These are phyloP conservation scores for Hemileccinum impolitum DNA, from an alignment of 768 basidiomycete genomes.

Conservation along the genomic window DNA sequence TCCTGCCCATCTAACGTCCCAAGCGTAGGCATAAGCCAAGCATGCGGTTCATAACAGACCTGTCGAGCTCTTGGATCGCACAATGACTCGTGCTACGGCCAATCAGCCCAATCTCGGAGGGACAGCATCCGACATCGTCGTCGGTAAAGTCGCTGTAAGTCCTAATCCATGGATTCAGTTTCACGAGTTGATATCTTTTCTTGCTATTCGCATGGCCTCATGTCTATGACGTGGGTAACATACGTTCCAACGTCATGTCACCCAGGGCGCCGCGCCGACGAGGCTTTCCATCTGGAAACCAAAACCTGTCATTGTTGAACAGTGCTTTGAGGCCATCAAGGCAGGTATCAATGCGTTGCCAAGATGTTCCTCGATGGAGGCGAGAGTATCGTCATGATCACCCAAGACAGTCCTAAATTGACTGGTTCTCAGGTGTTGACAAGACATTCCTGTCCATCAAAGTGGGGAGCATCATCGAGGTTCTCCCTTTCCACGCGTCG, in stretches of 20 bases:
- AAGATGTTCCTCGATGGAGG: constrained; percentile 40
- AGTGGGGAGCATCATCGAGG: too few relatives aligned
- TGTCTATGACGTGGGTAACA: constrained; percentile 41
- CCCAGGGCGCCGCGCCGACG: too few relatives aligned
- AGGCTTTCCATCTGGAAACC: background rate
- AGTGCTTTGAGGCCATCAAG: constrained; percentile 44
- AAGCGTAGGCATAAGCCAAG: too few relatives aligned
- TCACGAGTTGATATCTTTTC: background rate
- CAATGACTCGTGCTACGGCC: constrained; percentile 32
- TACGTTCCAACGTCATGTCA: too few relatives aligned
- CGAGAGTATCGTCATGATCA: too few relatives aligned
- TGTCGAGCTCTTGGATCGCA: too few relatives aligned
- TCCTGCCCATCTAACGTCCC: too few relatives aligned
- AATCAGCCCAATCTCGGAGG: constrained; percentile 42
- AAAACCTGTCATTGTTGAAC: background rate
- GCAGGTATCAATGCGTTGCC: constrained; percentile 40
- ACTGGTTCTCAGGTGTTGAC: too few relatives aligned
- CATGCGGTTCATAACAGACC: too few relatives aligned
- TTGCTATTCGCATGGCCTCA: background rate
- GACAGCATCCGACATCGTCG: constrained; percentile 33
- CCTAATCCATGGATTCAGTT: background rate
- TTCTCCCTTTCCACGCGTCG: background rate
- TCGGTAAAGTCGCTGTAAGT: constrained; percentile 40
- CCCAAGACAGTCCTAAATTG: too few relatives aligned
- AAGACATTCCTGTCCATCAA: too few relatives aligned